Base-by-base conservation (phyloP, 2,329 filamentous ascomycete genomes). In the Alternaria sp. region DNA sequence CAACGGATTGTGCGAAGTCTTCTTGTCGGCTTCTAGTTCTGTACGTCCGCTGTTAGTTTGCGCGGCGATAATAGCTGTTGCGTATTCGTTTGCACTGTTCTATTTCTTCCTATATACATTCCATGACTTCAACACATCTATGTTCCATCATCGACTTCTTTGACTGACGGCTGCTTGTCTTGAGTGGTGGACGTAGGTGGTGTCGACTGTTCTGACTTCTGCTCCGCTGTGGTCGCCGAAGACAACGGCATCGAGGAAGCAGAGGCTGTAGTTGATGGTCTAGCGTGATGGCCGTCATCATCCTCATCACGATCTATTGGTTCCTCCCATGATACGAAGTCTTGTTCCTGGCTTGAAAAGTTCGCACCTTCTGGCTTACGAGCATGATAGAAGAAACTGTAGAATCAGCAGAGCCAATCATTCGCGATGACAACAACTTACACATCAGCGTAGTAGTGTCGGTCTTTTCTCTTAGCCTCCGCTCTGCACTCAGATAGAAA, bases 381-480 rank as follows among this genome's bases (percentile, higher is more conserved):
- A 2, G 73, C 72, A 26, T 69, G 62, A 65, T 72, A 76, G 11
- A 75, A 61, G 20, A 67, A 61, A 1, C 73, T 75, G 4, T 3
- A 3, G 7, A 14, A n/a, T 67, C 30, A 72, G 64, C 9, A 12
- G 0, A 7, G 1, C 9, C 3, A 30, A 8, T 4, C 11, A 7
- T 4, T 28, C 11, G 5, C 0, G 5, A 4, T 11, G 14, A 42
- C 4, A 36, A 24, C 0, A 0, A 66, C 73, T 62, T 63, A 75
- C 71, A 64, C 63, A 30, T 74, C 67, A 30, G 56, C 68, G 36
- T 74, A 74, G 38, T 68, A 75, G 52, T 75, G 67, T 3, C 68
- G 61, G 43, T 69, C 65, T 22, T 69, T 73, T 20, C 71, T 51
- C 43, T 66, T 74, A 3, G 67, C 49, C 30, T 76, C 73, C 6